Evolutionary conservation across 2,329 filamentous ascomycete species (phyloP).

Genomic region (Fusarium continuum): DNA sequence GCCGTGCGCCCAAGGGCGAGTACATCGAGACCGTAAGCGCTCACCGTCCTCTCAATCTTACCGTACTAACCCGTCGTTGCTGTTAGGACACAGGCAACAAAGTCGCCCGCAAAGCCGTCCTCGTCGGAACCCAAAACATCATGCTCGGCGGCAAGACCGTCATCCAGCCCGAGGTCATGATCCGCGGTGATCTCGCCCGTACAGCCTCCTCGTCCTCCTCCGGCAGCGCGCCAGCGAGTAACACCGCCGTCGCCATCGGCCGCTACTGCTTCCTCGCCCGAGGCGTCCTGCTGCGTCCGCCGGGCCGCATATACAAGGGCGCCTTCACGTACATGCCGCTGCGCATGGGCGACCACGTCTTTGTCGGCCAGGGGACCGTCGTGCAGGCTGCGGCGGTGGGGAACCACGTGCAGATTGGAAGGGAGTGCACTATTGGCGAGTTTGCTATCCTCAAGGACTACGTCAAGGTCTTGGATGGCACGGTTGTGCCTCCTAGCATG

Average conservation of each 20-base stretch:
- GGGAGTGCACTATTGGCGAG: constrained; percentile 79
- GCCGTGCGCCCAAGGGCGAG: constrained; percentile 83
- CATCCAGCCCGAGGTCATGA: constrained; percentile 93
- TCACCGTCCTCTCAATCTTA: neutral
- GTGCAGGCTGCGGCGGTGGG: constrained; percentile 86
- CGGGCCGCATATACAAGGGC: constrained; percentile 83
- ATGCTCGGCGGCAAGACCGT: constrained; percentile 96
- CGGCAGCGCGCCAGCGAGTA: constrained; percentile 57
- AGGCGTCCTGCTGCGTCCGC: constrained; percentile 81
- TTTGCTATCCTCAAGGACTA: constrained; percentile 95
- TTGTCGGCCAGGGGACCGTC: constrained; percentile 78
- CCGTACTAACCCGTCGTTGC: neutral
- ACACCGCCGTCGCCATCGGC: constrained; percentile 83
- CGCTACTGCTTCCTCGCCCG: constrained; percentile 89
- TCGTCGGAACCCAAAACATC: constrained; percentile 97
- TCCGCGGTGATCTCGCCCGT: constrained; percentile 85
- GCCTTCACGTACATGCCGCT: constrained; percentile 85
- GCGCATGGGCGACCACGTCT: constrained; percentile 94
- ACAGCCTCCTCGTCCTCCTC: constrained; percentile 58
- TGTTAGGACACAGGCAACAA: constrained; percentile 97
- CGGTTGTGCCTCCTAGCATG: constrained; percentile 86
- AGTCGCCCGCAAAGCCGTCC: constrained; percentile 88
- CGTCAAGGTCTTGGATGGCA: constrained; percentile 84
- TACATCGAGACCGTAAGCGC: constrained; percentile 91
- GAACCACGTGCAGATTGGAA: constrained; percentile 86